These are phyloP conservation scores for Erysiphe neolycopersici DNA, from an alignment of 2,329 filamentous ascomycete genomes.

Conservation along the genomic window DNA sequence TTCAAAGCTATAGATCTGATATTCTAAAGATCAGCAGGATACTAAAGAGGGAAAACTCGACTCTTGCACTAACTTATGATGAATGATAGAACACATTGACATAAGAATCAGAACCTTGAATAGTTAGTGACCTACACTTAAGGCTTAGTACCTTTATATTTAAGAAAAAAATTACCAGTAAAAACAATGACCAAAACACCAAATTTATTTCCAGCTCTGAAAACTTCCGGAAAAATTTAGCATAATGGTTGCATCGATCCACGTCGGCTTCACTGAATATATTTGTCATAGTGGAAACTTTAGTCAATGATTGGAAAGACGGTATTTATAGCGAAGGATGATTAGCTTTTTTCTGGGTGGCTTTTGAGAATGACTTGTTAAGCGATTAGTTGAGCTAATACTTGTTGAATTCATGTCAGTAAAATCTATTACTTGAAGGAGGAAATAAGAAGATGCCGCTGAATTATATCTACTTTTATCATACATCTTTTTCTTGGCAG, in stretches of 20 bases:
- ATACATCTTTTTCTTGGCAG: too few species aligned
- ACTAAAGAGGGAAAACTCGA: background rate
- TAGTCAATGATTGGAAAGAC: too few species aligned
- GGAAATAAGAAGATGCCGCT: too few species aligned
- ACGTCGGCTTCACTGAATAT: slow-evolving; percentile 13
- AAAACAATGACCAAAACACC: slow-evolving; percentile 22
- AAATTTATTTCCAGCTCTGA: slow-evolving; percentile 18
- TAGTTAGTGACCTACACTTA: background rate
- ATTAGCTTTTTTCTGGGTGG: too few species aligned
- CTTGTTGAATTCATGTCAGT: too few species aligned
- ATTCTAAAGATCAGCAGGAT: background rate
- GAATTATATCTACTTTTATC: too few species aligned
- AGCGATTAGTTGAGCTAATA: too few species aligned
- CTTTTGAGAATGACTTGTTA: too few species aligned
- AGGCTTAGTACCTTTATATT: background rate
- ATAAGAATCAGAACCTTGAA: slow-evolving; percentile 16
- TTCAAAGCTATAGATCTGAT: slow-evolving; percentile 5
- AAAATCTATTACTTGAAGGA: too few species aligned
- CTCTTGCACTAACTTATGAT: slow-evolving; percentile 7
- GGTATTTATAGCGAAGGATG: too few species aligned
- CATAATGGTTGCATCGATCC: slow-evolving; percentile 17
- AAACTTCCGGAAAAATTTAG: slow-evolving; percentile 19
- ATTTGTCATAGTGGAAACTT: slow-evolving; percentile 13
- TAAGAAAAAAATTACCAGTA: slow-evolving; percentile 9
- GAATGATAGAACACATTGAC: slow-evolving; percentile 17